Evolutionary conservation across 2,329 filamentous ascomycete species (phyloP).

Genomic region (Fusarium sp.): DNA sequence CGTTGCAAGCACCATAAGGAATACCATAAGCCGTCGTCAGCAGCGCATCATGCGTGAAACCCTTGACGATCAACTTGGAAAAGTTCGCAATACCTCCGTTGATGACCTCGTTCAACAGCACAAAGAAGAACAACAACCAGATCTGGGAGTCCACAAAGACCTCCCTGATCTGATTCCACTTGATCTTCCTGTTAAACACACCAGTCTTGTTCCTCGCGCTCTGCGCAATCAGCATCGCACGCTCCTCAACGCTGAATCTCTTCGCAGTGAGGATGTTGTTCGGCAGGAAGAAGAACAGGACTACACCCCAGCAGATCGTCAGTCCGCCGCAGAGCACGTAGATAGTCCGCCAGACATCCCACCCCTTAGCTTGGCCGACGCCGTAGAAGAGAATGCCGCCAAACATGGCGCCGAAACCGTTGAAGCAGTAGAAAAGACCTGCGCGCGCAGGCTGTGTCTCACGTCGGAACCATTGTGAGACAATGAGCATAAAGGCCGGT

Average conservation of each 20-base stretch:
- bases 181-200: slow-evolving; percentile 59
- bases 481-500: slow-evolving; percentile 60
- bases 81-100: slow-evolving; percentile 65
- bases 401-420: slow-evolving; percentile 55
- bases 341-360: slow-evolving; percentile 60
- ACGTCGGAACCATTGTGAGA: slow-evolving; percentile 58
- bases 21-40: slow-evolving; percentile 61
- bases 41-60: slow-evolving; percentile 47
- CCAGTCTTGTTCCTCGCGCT: slow-evolving; percentile 60
- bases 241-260: slow-evolving; percentile 37
- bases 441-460: slow-evolving; percentile 57
- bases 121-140: slow-evolving; percentile 62
- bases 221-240: slow-evolving; percentile 66
- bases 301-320: slow-evolving; percentile 58
- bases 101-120: slow-evolving; percentile 62
- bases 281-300: slow-evolving; percentile 55
- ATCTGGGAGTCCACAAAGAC: slow-evolving; percentile 59
- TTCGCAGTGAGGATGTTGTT: slow-evolving; percentile 53
- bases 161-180: slow-evolving; percentile 58
- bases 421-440: slow-evolving; percentile 51
- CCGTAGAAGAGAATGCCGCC: slow-evolving; percentile 60
- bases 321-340: slow-evolving; percentile 59
- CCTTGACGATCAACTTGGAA: slow-evolving; percentile 62
- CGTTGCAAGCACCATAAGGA: slow-evolving; percentile 61
- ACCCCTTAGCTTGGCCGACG: slow-evolving; percentile 58